Percentiles rank a stretch among this genome's conserved stretches.
These are phyloP conservation scores for Aspergillus intermedius DNA, from an alignment of 2,329 filamentous ascomycete genomes.

Conservation along the genomic window DNA sequence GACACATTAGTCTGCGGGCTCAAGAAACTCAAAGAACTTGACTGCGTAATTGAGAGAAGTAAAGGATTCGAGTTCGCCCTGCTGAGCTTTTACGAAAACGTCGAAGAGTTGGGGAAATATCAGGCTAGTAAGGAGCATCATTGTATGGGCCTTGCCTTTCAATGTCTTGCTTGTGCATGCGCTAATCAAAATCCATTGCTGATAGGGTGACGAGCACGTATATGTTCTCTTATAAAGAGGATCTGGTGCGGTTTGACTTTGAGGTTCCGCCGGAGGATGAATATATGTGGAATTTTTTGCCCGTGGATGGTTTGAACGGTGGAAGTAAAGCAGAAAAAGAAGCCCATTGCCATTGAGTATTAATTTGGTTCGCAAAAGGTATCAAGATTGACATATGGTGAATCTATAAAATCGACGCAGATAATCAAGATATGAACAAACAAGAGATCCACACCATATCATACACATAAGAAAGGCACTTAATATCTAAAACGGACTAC, in stretches of 20 bases:
- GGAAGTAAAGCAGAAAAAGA: no score
- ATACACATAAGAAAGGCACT: no score
- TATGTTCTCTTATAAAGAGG: conserved; percentile 50
- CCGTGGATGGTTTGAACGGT: no score
- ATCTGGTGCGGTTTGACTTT: conserved; percentile 51
- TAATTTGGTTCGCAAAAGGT: no score
- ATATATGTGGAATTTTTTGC: conserved; percentile 7
- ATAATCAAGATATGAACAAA: no score
- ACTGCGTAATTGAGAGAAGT: conserved; percentile 47
- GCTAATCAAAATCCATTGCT: background rate
- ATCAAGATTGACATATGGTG: no score
- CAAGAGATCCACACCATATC: no score
- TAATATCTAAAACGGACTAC: no score
- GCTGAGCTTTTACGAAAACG: conserved; percentile 46
- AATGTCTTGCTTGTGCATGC: no score
- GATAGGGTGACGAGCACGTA: conserved; percentile 46
- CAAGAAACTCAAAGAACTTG: conserved; percentile 42
- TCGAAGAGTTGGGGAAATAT: conserved; percentile 44
- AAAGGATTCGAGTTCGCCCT: conserved; percentile 49
- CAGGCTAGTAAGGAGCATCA: conserved; percentile 50
- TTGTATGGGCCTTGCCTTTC: conserved; percentile 19
- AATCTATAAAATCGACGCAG: no score
- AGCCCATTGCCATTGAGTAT: no score
- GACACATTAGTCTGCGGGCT: conserved; percentile 43
- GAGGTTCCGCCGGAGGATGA: conserved; percentile 37